A percentile compares a stretch with the other conserved stretches of the same genome.
These are phyloP conservation scores for Nothomitra cinnamomea DNA, from an alignment of 2,329 filamentous ascomycete species.

Conservation along the genomic window DNA sequence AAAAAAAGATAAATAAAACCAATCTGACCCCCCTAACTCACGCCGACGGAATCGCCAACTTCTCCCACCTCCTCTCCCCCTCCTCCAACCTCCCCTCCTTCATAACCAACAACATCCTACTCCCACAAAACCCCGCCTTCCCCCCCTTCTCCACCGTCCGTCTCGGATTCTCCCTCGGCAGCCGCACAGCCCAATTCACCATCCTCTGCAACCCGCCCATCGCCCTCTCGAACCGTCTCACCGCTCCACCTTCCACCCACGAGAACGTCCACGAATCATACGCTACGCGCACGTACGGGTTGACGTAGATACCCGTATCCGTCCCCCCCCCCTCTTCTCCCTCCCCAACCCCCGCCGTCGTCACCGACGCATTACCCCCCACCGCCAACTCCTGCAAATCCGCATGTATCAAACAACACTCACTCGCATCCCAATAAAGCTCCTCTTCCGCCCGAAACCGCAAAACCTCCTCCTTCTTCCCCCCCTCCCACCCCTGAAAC, in stretches of 20 bases:
- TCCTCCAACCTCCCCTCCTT: conserved; percentile 11
- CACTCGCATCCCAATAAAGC: conserved; percentile 35
- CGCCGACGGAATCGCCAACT: conserved; percentile 5
- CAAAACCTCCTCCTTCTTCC: background rate
- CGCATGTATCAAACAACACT: conserved; percentile 43
- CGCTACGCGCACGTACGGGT: conserved; percentile 4
- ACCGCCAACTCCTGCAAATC: too few relatives aligned
- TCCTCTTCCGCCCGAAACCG: conserved; percentile 25
- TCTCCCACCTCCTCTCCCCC: conserved; percentile 20
- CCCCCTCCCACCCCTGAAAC: conserved; percentile 23
- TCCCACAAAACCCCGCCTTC: conserved; percentile 39
- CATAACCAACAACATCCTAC: conserved; percentile 34
- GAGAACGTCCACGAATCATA: background rate
- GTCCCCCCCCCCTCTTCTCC: too few relatives aligned
- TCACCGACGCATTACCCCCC: too few relatives aligned
- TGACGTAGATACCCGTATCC: conserved; percentile 4
- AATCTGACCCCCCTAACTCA: too few relatives aligned
- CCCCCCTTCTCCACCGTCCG: conserved; percentile 40
- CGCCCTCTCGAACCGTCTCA: conserved; percentile 48
- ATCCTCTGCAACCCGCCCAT: conserved; percentile 42
- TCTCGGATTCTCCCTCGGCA: conserved; percentile 44
- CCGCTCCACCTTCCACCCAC: conserved; percentile 22
- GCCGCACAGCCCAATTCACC: conserved; percentile 35
- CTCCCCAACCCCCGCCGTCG: too few relatives aligned
- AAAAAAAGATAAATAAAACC: too few relatives aligned